Conservation (phyloP, 2,329 filamentous ascomycete genomes). For the Thielaviopsis populi region DNA sequence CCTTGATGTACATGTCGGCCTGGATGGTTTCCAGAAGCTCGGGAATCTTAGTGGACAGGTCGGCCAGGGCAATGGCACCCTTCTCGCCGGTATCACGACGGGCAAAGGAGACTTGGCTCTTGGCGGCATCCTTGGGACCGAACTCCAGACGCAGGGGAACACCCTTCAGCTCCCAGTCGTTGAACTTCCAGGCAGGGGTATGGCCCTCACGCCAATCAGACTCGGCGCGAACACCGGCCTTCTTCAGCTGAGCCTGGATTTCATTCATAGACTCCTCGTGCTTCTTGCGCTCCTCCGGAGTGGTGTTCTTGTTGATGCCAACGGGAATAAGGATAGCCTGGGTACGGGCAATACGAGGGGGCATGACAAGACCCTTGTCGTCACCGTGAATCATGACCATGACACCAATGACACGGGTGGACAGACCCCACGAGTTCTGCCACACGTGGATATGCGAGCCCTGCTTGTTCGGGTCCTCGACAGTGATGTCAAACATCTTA, state of each 20-base stretch:
- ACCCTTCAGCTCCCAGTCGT: constrained; percentile 95
- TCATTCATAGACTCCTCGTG: constrained; percentile 63
- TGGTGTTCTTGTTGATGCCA: constrained; percentile 78
- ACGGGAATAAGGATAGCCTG: constrained; percentile 85
- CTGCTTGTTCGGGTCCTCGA: constrained; percentile 78
- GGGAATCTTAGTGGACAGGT: constrained; percentile 59
- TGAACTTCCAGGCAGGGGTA: constrained; percentile 95
- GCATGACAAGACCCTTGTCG: constrained; percentile 85
- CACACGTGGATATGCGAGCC: constrained; percentile 74
- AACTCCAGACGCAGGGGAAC: constrained; percentile 90
- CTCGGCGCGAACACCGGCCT: constrained; percentile 61
- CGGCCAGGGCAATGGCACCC: constrained; percentile 58
- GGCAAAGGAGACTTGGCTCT: constrained; percentile 68
- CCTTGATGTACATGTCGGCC: constrained; percentile 60
- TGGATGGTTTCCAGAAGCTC: constrained; percentile 83
- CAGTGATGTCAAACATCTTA: constrained; percentile 97
- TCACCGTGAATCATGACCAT: constrained; percentile 99
- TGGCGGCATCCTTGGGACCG: constrained; percentile 82
- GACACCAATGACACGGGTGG: constrained; percentile 90
- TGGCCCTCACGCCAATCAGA: constrained; percentile 80
- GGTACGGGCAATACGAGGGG: constrained; percentile 73
- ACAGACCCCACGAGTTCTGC: constrained; percentile 99
- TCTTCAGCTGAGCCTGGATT: constrained; percentile 53
- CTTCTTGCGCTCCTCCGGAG: constrained; percentile 60
- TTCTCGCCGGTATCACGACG: constrained; percentile 82